Evolutionary conservation across 2,329 filamentous ascomycete species (phyloP).

Genomic region (Fusarium camptoceras): DNA sequence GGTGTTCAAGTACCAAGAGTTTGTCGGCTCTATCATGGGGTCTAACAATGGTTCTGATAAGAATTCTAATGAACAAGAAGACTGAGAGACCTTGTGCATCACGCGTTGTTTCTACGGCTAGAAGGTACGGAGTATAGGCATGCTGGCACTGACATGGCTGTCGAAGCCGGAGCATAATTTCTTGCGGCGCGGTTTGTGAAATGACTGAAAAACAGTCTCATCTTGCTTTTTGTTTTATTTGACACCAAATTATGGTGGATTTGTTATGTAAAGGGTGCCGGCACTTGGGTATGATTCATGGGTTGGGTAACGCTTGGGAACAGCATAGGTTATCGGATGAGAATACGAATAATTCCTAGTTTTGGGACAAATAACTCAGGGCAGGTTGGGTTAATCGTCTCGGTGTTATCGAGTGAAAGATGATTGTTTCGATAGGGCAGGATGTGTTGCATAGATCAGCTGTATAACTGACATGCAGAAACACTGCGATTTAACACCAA

Average conservation of each 20-base stretch:
- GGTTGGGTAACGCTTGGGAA: conserved; percentile 24
- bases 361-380: background rate
- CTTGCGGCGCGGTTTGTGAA: background rate
- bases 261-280: conserved; percentile 24
- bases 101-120: background rate
- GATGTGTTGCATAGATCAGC: background rate
- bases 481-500: background rate
- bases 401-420: background rate
- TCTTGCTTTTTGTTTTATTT: conserved; percentile 6
- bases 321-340: conserved; percentile 27
- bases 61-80: conserved; percentile 47
- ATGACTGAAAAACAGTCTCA: background rate
- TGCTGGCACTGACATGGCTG: background rate
- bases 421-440: background rate
- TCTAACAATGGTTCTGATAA: conserved; percentile 57
- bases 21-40: conserved; percentile 78
- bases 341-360: conserved; percentile 24
- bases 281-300: conserved; percentile 15
- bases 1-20: conserved; percentile 94
- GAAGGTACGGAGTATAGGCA: background rate
- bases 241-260: conserved; percentile 5
- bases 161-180: background rate
- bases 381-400: background rate
- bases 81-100: conserved; percentile 25
- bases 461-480: background rate